Evolutionary conservation across 2,329 filamentous ascomycete species (phyloP).

Genomic region (Pleomassaria siparia): DNA sequence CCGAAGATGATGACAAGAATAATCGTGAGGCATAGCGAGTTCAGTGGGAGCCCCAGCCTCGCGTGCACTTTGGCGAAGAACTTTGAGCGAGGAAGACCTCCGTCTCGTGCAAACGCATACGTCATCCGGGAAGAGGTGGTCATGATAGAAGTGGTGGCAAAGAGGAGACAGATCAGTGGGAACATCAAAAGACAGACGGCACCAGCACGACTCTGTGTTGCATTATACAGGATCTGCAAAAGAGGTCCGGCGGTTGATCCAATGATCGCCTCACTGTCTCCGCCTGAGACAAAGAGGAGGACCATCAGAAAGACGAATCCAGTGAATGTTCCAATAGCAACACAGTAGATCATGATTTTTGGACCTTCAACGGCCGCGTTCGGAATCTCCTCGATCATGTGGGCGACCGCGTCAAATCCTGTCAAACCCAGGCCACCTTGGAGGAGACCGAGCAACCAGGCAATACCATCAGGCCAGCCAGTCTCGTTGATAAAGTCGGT

Average conservation of each 20-base stretch:
- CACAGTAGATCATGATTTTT: conserved; percentile 66
- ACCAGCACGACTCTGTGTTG: conserved; percentile 62
- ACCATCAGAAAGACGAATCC: conserved; percentile 65
- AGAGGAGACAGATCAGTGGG: conserved; percentile 63
- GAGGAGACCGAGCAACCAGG: conserved; percentile 54
- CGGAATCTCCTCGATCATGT: conserved; percentile 64
- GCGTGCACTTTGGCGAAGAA: conserved; percentile 65
- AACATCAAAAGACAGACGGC: conserved; percentile 68
- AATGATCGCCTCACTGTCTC: conserved; percentile 58
- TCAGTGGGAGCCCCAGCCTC: conserved; percentile 64
- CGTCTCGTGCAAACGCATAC: conserved; percentile 67
- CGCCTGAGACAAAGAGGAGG: conserved; percentile 64
- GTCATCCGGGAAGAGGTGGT: conserved; percentile 67
- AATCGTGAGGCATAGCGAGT: conserved; percentile 64
- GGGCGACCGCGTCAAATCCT: conserved; percentile 57
- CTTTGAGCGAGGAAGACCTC: conserved; percentile 64
- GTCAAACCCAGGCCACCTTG: conserved; percentile 58
- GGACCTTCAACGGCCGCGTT: conserved; percentile 61
- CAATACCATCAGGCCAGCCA: conserved; percentile 69
- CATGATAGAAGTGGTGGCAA: conserved; percentile 65
- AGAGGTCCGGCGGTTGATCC: conserved; percentile 59
- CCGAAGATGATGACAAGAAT: conserved; percentile 67
- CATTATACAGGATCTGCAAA: conserved; percentile 63
- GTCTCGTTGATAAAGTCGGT: conserved; percentile 67
- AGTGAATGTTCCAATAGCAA: conserved; percentile 63